Evolutionary conservation across 148 eudicot species (phyloP), one percentile per base, ranked within the genome.

Genomic region (Rhododendron williamsianum): DNA sequence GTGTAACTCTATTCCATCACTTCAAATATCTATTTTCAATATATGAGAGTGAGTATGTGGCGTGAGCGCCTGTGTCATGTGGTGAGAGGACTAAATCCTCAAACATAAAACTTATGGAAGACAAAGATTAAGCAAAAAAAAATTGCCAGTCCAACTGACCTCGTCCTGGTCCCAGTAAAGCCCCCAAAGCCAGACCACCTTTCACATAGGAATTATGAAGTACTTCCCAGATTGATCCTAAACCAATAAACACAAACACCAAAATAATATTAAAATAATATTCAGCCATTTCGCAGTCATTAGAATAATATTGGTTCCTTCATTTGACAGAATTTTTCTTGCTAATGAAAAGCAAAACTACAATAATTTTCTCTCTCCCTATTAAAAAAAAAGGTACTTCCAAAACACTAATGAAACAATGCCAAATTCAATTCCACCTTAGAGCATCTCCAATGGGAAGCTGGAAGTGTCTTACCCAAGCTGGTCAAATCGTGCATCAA

Each of bases 131-230:
- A 81, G 35, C 16, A 54, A 33, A 27, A 49, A 56, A 38, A 84
- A n/a, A n/a, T 21, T 18, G 51, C 23, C 54, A 76, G 71, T 58
- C 73, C 58, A 87, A 86, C 93, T 56, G 83, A 96, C 99, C 99
- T 95, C 96, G 91, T 88, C 99, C 99, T 56, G 99, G 99, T 76
- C 99, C 98, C 88, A 96, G 86, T 83, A 95, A 88, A 80, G 99
- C 93, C 56, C 95, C 98, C 89, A 95, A 79, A 87, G 99, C 95
- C 83, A 96, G 81, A 84, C 90, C 93, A 85, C 95, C 97, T 90
- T 96, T 94, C 83, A 96, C 93, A 86, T 94, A 93, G 0, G 97
- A 90, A 90, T 93, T 93, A 84, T 96, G 99, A 86, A 96, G 93
- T 38, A 92, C 77, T 83, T 94, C 97, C 92, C 92, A 87, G 11